These are phyloP conservation scores for Bombardia bombarda DNA, from an alignment of 495 filamentous ascomycete genomes.

Conservation along the genomic window DNA sequence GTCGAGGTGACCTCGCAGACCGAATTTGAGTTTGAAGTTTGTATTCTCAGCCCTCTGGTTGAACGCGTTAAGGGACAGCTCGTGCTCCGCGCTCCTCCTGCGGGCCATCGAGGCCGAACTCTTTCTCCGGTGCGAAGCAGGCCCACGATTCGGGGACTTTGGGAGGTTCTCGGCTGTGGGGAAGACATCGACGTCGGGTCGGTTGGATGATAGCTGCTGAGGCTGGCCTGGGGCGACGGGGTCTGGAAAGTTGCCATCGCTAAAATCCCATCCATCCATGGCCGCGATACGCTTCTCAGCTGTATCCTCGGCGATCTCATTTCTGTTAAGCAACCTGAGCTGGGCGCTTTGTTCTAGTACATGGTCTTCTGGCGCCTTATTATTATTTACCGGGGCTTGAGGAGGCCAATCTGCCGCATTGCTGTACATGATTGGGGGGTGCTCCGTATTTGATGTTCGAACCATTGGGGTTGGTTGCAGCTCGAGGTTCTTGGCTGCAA, in stretches of 20 bases:
- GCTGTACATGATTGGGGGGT: constrained; percentile 17
- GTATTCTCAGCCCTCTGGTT: constrained; percentile 50
- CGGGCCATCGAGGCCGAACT: constrained; percentile 56
- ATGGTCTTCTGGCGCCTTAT: constrained; percentile 46
- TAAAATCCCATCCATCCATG: constrained; percentile 85
- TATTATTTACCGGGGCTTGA: constrained; percentile 21
- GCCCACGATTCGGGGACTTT: constrained; percentile 71
- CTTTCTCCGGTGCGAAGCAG: constrained; percentile 69
- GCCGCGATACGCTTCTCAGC: constrained; percentile 22
- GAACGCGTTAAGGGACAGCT: constrained; percentile 39
- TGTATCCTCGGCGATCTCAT: constrained; percentile 28
- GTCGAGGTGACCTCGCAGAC: constrained; percentile 85
- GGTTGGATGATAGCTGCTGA: constrained; percentile 36
- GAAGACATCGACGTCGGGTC: constrained; percentile 79
- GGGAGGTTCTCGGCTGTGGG: constrained; percentile 72
- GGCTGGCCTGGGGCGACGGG: constrained; percentile 28
- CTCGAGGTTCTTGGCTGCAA: constrained; percentile 30
- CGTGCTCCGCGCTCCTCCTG: constrained; percentile 50
- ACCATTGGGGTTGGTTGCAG: constrained; percentile 34
- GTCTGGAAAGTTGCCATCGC: constrained; percentile 55
- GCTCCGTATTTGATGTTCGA: constrained; percentile 35
- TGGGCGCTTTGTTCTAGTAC: constrained; percentile 34
- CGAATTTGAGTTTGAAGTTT: constrained; percentile 88
- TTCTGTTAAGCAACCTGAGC: constrained; percentile 10
- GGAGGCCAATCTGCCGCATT: constrained; percentile 36